Percentiles rank a stretch among this genome's conserved stretches.
Conservation (phyloP, 495 filamentous ascomycete genomes). For the Venustampulla echinocandica region DNA sequence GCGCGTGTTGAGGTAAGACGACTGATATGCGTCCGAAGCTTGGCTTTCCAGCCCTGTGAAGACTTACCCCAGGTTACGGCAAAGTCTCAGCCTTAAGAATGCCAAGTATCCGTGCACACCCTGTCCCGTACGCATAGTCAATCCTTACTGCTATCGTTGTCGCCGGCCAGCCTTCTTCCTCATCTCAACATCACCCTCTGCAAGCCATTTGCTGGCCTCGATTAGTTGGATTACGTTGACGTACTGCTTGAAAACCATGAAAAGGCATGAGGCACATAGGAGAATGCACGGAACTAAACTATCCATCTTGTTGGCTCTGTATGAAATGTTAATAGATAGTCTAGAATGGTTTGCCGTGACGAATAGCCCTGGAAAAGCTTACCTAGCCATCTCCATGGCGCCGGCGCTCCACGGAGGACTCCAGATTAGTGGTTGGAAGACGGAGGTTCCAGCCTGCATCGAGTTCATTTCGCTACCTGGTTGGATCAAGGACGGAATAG, state of each 20-base stretch:
- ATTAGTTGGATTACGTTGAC: slow-evolving; percentile 91
- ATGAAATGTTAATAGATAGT: slow-evolving; percentile 32
- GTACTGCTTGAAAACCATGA: slow-evolving; percentile 85
- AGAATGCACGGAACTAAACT: slow-evolving; percentile 74
- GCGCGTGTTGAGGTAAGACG: no score
- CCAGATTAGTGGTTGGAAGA: slow-evolving; percentile 51
- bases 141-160: no score
- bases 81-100: no score
- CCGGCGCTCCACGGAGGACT: slow-evolving; percentile 32
- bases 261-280: slow-evolving; percentile 65
- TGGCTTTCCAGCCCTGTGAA: no score
- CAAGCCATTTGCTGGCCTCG: slow-evolving; percentile 86
- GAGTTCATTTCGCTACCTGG: slow-evolving; percentile 4
- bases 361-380: background rate
- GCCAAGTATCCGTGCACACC: no score
- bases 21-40: no score
- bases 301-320: slow-evolving; percentile 88
- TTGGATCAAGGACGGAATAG: slow-evolving; percentile 72
- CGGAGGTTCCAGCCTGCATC: slow-evolving; percentile 34
- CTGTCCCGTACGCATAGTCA: no score
- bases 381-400: background rate
- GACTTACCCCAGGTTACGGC: no score
- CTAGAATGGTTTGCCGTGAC: background rate
- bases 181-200: slow-evolving; percentile 67
- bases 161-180: slow-evolving; percentile 44